A percentile compares a stretch with the other conserved stretches of the same genome.
Conservation (phyloP, 2,329 filamentous ascomycete species). For the Exophiala oligosperma region DNA sequence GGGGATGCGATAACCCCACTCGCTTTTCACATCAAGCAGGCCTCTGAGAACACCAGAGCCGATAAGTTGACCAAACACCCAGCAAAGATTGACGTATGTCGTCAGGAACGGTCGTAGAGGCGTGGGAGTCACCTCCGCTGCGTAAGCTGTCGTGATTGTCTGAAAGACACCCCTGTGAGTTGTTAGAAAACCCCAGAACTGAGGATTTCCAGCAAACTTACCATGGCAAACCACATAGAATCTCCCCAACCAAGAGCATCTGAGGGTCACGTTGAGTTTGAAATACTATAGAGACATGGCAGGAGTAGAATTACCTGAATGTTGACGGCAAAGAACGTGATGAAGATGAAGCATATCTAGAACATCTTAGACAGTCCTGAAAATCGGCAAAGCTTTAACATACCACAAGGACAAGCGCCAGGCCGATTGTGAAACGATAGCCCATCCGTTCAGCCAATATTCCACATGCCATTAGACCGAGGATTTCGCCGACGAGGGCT, state of each 20-base stretch:
- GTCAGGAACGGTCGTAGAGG: constrained; percentile 32
- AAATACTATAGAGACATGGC: too few relatives aligned
- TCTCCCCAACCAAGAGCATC: constrained; percentile 49
- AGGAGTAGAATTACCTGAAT: constrained; percentile 32
- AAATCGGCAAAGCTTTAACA: neutral
- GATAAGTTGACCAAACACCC: constrained; percentile 40
- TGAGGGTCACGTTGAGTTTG: too few relatives aligned
- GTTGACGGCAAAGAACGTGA: constrained; percentile 52
- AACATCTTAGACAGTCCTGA: constrained; percentile 12
- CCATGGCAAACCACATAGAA: constrained; percentile 44
- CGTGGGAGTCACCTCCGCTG: constrained; percentile 62
- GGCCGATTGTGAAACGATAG: constrained; percentile 44
- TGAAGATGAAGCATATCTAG: constrained; percentile 34
- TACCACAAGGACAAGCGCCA: neutral
- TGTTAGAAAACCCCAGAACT: too few relatives aligned
- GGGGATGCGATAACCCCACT: constrained; percentile 33
- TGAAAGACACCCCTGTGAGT: constrained; percentile 16
- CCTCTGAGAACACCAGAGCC: constrained; percentile 34
- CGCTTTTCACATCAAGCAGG: constrained; percentile 28
- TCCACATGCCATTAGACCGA: constrained; percentile 66
- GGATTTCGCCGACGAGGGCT: constrained; percentile 61
- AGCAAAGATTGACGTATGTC: constrained; percentile 35
- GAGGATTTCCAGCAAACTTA: too few relatives aligned
- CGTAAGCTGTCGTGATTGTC: constrained; percentile 58
- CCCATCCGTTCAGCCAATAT: constrained; percentile 64